A percentile compares a stretch with the other conserved stretches of the same genome.
These are phyloP conservation scores for Stylonectria norvegica DNA, from an alignment of 2,329 filamentous ascomycete species.

Conservation along the genomic window DNA sequence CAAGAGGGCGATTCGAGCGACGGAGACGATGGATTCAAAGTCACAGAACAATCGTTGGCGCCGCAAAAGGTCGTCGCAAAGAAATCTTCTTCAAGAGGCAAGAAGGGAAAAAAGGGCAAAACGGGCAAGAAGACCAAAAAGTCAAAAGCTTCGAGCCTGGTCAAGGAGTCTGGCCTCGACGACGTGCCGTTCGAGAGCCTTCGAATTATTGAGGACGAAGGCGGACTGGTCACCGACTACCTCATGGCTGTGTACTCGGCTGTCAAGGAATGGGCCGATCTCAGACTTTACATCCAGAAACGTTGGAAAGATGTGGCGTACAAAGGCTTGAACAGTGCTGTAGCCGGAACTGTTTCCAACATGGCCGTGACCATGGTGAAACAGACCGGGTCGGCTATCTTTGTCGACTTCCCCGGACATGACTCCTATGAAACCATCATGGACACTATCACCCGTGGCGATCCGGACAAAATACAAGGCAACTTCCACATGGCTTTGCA, in stretches of 20 bases:
- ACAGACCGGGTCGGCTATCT: conserved; percentile 36
- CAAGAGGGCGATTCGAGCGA: conserved; percentile 6
- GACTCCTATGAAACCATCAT: conserved; percentile 43
- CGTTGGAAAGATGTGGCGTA: conserved; percentile 45
- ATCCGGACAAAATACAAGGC: conserved; percentile 28
- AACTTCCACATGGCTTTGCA: conserved; percentile 5
- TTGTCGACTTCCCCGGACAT: conserved; percentile 44
- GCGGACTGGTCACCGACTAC: conserved; percentile 38
- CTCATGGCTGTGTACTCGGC: conserved; percentile 41
- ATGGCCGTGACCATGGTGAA: conserved; percentile 41
- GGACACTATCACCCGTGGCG: conserved; percentile 37
- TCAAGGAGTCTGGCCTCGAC: conserved; percentile 25
- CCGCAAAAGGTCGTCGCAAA: conserved; percentile 1
- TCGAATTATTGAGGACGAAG: conserved; percentile 39
- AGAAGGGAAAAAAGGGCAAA: conserved; percentile 15
- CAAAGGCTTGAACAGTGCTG: conserved; percentile 40
- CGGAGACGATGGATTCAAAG: conserved; percentile 4
- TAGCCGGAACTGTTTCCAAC: conserved; percentile 42
- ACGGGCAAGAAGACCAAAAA: conserved; percentile 8
- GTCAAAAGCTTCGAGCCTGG: no score
- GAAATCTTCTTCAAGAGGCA: conserved; percentile 6
- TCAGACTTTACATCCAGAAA: conserved; percentile 39
- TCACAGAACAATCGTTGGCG: background rate
- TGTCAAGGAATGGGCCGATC: conserved; percentile 33
- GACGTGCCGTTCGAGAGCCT: conserved; percentile 44